Evolutionary conservation across 768 basidiomycete genomes (phyloP).

Genomic region (Rhodotorula taiwanensis): DNA sequence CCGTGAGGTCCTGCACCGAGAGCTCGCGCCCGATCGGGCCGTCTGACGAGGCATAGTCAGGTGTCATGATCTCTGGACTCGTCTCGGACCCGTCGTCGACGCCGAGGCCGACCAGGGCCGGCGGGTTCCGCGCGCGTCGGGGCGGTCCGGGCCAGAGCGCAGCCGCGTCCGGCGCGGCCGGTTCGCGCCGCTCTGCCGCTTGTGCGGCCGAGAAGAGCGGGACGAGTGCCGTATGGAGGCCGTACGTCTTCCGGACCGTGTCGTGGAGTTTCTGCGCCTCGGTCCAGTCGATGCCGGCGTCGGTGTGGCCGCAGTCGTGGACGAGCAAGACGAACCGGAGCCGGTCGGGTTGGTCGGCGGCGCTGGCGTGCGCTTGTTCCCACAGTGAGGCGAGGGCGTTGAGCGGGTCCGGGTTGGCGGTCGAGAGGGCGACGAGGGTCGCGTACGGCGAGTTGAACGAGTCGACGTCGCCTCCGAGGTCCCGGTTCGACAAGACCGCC

Average conservation of each 20-base stretch:
- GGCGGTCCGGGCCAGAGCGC: no score
- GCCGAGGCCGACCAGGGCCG: not conserved
- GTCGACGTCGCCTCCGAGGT: not conserved
- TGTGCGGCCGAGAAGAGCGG: constrained; percentile 15
- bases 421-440: constrained; percentile 41
- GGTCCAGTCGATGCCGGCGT: not conserved
- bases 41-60: not conserved
- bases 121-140: not conserved
- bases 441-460: not conserved
- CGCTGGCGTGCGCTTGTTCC: constrained; percentile 12
- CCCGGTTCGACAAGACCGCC: constrained; percentile 23
- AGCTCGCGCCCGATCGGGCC: not conserved
- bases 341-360: constrained; percentile 28
- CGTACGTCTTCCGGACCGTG: constrained; percentile 32
- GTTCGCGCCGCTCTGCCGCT: not conserved
- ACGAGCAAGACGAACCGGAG: constrained; percentile 42
- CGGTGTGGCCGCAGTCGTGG: constrained; percentile 32
- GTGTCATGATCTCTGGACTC: no score
- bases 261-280: constrained; percentile 24
- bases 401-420: constrained; percentile 41
- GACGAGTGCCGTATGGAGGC: constrained; percentile 24
- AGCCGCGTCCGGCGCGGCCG: not conserved
- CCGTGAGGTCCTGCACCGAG: constrained; percentile 58
- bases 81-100: not conserved
- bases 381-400: constrained; percentile 41